phyloP scores from a whole-genome alignment of 768 basidiomycete genomes.

The Pisolithus microcarpus region DNA sequence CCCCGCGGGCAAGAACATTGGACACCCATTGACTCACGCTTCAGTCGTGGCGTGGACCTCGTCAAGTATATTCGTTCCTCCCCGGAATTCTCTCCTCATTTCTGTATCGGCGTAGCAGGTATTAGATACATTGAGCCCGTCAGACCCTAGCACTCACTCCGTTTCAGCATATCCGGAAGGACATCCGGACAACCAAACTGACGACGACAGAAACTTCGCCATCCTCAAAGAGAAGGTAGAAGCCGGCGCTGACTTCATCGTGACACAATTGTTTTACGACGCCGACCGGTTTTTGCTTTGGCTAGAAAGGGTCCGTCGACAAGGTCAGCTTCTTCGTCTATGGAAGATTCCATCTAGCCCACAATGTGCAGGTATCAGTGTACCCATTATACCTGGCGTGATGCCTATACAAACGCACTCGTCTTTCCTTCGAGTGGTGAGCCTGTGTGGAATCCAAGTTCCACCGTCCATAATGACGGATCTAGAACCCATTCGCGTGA shows the following conservation, averaged over 20 bases:
- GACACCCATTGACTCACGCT: conserved; percentile 77
- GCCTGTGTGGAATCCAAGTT: conserved; percentile 76
- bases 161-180: conserved; percentile 83
- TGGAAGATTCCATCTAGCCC: conserved; percentile 1
- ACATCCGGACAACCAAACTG: conserved; percentile 53
- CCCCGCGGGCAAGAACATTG: conserved; percentile 92
- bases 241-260: conserved; percentile 91
- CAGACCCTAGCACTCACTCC: background rate
- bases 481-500: conserved; percentile 70
- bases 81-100: conserved; percentile 71
- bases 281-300: conserved; percentile 79
- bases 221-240: conserved; percentile 83
- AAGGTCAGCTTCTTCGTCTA: conserved; percentile 41
- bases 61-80: conserved; percentile 79
- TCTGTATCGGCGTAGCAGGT: conserved; percentile 96
- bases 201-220: conserved; percentile 58
- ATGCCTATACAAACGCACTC: conserved; percentile 98
- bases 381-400: conserved; percentile 90
- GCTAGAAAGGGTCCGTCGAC: conserved; percentile 62
- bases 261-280: conserved; percentile 97
- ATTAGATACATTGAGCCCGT: conserved; percentile 1
- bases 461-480: conserved; percentile 59
- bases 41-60: conserved; percentile 82
- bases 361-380: conserved; percentile 60
- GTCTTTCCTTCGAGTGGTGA: conserved; percentile 86